Evolutionary conservation across 805 yeast species (phyloP).

Genomic region (Pichia nanzhaoensis): DNA sequence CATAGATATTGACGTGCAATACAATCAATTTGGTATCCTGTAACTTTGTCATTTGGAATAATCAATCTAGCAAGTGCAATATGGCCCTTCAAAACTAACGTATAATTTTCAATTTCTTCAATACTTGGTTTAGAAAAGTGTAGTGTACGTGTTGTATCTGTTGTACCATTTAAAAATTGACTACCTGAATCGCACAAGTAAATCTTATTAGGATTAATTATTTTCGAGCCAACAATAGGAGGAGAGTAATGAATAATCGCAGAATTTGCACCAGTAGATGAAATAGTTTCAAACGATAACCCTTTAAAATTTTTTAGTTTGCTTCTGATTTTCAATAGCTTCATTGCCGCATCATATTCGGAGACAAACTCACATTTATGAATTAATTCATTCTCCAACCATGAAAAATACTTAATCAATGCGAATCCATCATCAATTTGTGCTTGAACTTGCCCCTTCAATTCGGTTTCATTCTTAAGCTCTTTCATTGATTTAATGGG

Average conservation of each 20-base stretch:
- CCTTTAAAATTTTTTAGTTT: conserved; percentile 51
- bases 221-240: conserved; percentile 32
- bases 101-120: conserved; percentile 44
- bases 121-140: conserved; percentile 44
- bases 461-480: conserved; percentile 42
- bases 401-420: conserved; percentile 44
- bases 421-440: conserved; percentile 58
- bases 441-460: conserved; percentile 44
- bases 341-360: conserved; percentile 61
- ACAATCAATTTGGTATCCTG: conserved; percentile 48
- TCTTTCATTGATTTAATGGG: conserved; percentile 53
- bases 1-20: conserved; percentile 55
- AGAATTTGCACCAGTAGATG: conserved; percentile 71
- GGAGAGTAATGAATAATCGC: conserved; percentile 76
- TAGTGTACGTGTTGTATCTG: conserved; percentile 57
- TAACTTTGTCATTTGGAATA: conserved; percentile 46
- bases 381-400: conserved; percentile 48
- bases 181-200: conserved; percentile 56
- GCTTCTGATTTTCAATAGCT: conserved; percentile 48
- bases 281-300: conserved; percentile 65
- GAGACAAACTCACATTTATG: conserved; percentile 41
- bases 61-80: conserved; percentile 41
- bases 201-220: conserved; percentile 46
- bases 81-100: conserved; percentile 54
- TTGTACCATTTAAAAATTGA: conserved; percentile 57